phyloP scores from a whole-genome alignment of 768 basidiomycete species.

The Cyclocybe aegerita region DNA sequence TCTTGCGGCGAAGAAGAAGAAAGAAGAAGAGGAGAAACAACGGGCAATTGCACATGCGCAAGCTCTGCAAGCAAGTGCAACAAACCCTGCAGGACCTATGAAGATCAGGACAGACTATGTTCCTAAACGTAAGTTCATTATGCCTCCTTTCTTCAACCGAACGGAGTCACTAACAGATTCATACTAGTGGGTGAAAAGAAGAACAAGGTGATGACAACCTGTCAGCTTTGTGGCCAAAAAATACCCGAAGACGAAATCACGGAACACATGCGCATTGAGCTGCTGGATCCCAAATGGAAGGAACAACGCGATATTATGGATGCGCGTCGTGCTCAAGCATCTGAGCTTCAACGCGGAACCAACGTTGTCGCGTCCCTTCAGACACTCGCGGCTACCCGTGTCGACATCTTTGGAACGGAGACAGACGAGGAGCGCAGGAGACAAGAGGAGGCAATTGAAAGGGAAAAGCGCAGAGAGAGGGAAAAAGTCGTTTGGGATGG shows the following conservation, averaged over 20 bases:
- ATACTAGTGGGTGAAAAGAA: constrained; percentile 63
- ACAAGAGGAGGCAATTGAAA: constrained; percentile 84
- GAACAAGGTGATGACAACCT: constrained; percentile 76
- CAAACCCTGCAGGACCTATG: constrained; percentile 78
- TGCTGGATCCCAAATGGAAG: constrained; percentile 98
- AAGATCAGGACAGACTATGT: constrained; percentile 97
- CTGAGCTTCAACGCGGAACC: constrained; percentile 85
- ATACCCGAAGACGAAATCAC: constrained; percentile 94
- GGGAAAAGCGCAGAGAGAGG: constrained; percentile 77
- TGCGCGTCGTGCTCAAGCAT: constrained; percentile 85
- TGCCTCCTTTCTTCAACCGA: constrained; percentile 2
- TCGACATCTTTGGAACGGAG: constrained; percentile 95
- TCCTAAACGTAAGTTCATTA: constrained; percentile 70
- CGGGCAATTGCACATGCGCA: constrained; percentile 75
- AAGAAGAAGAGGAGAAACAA: constrained; percentile 69
- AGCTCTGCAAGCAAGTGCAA: constrained; percentile 76
- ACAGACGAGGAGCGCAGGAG: constrained; percentile 89
- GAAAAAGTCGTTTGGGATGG: constrained; percentile 99
- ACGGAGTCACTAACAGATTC: constrained; percentile 5
- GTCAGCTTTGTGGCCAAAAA: constrained; percentile 93
- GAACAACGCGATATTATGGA: constrained; percentile 90
- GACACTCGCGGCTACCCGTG: constrained; percentile 91
- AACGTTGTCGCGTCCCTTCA: constrained; percentile 93
- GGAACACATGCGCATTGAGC: constrained; percentile 97
- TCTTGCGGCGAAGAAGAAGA: constrained; percentile 57